Base-by-base conservation (phyloP, 805 yeast species). In the Teunomyces panamensis region DNA sequence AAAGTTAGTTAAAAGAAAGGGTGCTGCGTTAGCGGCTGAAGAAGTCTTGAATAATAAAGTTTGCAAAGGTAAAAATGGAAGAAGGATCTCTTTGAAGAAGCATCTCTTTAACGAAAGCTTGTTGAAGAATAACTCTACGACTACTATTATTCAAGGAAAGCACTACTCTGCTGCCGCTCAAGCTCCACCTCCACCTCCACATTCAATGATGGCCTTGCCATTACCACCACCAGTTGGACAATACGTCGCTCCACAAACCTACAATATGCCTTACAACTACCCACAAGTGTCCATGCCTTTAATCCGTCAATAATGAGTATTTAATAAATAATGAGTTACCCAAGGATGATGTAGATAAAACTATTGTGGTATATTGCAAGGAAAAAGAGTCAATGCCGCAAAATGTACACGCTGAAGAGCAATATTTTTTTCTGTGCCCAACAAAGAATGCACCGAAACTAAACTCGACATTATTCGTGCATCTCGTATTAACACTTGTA, bases 41-140 rank as follows among this genome's bases (percentile, higher is more conserved):
- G 65, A 72, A 53, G 75, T 72, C 6, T 68, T 72, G 50, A 68
- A 70, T 54, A 68, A 67, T 49, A 70, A 67, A 57, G 77, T 72
- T 10, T 65, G 67, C 52, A 72, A 71, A 54, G 76, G 75, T 11
- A 72, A 71, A 55, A 72, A 72, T 51, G 77, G 77, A 6, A 53
- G 76, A 42, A 57, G 77, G 44, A 67, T 71, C 20, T 58, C 65
- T 24, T 61, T 71, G 37, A 67, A 68, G 53, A 65, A 67, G 49
- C 62, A 59, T 42, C 39, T 53, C 35, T 46, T 53, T 35, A 50
- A 49, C 41, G 54, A 53, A 46, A 49, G 53, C 24, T 44, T 52
- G 43, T 16, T 39, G 45, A 48, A 48, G 24, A 44, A 46, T 17
- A 39, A 17, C 26, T 26, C 45, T 9, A n/a, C 24, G 5, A 32